A percentile compares a stretch with the other conserved stretches of the same genome.
Conservation (phyloP, 805 yeast genomes). For the Maudiozyma bulderi region DNA sequence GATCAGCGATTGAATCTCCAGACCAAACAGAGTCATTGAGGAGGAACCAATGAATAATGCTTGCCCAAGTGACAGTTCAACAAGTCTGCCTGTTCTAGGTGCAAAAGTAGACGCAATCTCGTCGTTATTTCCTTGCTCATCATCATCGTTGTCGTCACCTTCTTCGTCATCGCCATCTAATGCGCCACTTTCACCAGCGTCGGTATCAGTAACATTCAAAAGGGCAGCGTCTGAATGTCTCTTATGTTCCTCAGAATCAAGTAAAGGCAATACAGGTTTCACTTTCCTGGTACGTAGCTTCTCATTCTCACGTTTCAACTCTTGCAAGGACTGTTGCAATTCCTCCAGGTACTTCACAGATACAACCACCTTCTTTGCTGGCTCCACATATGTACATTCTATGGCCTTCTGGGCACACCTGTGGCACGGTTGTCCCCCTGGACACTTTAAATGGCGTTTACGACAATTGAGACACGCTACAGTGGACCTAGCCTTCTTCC, state of each 20-base stretch:
- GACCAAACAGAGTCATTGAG: conserved; percentile 72
- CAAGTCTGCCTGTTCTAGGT: conserved; percentile 60
- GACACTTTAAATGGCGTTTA: conserved; percentile 64
- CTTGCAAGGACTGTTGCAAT: conserved; percentile 57
- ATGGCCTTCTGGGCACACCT: conserved; percentile 49
- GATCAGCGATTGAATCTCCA: conserved; percentile 63
- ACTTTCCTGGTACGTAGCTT: conserved; percentile 33
- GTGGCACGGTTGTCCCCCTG: conserved; percentile 66
- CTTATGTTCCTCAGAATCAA: background rate
- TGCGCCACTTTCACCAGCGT: background rate
- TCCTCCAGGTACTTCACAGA: conserved; percentile 60
- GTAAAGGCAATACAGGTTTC: background rate
- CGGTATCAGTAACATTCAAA: background rate
- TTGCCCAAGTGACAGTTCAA: conserved; percentile 69
- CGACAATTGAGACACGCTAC: conserved; percentile 56
- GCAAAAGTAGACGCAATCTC: conserved; percentile 65
- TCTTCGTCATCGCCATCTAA: background rate
- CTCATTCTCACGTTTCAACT: conserved; percentile 57
- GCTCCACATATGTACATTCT: conserved; percentile 62
- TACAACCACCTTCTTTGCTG: conserved; percentile 62
- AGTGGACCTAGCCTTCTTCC: conserved; percentile 13
- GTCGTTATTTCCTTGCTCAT: conserved; percentile 12
- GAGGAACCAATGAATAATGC: conserved; percentile 71
- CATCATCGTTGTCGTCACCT: background rate
- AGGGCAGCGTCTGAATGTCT: background rate